Base-by-base conservation (phyloP, 164 flowering plant species). In the Nymphaea thermarum region DNA sequence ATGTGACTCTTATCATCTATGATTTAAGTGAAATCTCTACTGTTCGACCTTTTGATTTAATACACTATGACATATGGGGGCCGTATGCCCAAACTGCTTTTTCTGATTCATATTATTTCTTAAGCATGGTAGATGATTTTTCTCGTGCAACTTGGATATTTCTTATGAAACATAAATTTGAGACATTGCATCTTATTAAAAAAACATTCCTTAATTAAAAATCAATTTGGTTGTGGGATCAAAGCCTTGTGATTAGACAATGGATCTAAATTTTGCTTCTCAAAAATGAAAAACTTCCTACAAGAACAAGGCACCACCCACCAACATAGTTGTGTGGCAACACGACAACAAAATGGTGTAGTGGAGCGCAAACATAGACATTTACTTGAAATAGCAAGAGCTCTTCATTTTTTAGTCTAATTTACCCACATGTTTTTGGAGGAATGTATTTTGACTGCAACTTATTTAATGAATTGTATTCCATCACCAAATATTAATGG, bases 41-140 rank as follows among this genome's bases (percentile, higher is more conserved):
- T 1, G 1, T 16, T 8, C 16, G 16, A 8, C 1, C 10, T 64
- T 67, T 67, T 67, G 43, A 14, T 16, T 16, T 67, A 5, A 67
- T 67, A 16, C 63, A 67, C 25, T 67, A 42, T 18, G 63, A 67
- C 51, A 45, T 53, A 3, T 67, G 64, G 4, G 69, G 69, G 15
- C 62, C 62, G 15, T 55, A 51, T 25, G 14, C 25, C 6, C 36
- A 10, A n/a, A 17, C 69, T 5, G 6, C 69, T 25, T 42, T 67
- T 17, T 16, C 63, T 15, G 63, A 43, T 67, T 62, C 69, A 47
- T 15, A 59, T 55, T 67, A 51, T 55, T 55, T 67, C 63, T 17
- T 55, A 51, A 47, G 63, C 42, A 67, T 47, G 4, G 25, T 67
- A 10, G 63, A 67, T 51, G 63, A 67, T 55, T 55, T 36, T 5